phyloP scores from a whole-genome alignment of 1,139 yeast genomes.

The Suhomyces bolitotheri region DNA sequence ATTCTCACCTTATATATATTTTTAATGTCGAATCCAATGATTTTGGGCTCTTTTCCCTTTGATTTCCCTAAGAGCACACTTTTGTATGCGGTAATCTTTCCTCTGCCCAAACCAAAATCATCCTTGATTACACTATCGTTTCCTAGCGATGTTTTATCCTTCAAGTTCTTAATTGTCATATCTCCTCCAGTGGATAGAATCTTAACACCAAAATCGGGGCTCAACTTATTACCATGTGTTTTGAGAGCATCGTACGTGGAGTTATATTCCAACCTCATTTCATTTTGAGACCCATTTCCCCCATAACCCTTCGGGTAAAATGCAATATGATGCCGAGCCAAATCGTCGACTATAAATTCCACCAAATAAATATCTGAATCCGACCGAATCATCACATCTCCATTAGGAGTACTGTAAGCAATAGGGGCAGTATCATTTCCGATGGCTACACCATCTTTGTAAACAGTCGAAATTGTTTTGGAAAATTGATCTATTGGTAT shows the following conservation, averaged over 20 bases:
- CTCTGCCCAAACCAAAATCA: conserved; percentile 45
- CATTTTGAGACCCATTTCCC: conserved; percentile 60
- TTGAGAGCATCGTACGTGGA: conserved; percentile 44
- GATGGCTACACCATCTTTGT: conserved; percentile 21
- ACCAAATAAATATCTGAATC: conserved; percentile 70
- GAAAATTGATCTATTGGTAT: conserved; percentile 61
- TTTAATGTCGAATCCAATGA: conserved; percentile 33
- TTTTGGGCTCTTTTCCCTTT: conserved; percentile 20
- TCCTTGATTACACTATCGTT: conserved; percentile 26
- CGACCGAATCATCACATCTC: conserved; percentile 50
- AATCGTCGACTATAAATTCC: conserved; percentile 63
- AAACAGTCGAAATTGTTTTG: conserved; percentile 31
- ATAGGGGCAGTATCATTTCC: conserved; percentile 27
- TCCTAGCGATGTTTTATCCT: conserved; percentile 7
- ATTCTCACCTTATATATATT: conserved; percentile 53
- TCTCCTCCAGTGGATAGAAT: conserved; percentile 50
- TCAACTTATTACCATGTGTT: conserved; percentile 24
- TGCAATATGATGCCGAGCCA: conserved; percentile 63
- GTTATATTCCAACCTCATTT: conserved; percentile 49
- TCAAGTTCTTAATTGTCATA: conserved; percentile 32
- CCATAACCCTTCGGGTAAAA: conserved; percentile 56
- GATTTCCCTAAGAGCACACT: conserved; percentile 45
- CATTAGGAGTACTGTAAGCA: conserved; percentile 34
- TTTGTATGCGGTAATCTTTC: conserved; percentile 45
- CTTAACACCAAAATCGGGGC: conserved; percentile 47